Conservation (phyloP, 2,329 filamentous ascomycete species). For the Chaetomium sp. region DNA sequence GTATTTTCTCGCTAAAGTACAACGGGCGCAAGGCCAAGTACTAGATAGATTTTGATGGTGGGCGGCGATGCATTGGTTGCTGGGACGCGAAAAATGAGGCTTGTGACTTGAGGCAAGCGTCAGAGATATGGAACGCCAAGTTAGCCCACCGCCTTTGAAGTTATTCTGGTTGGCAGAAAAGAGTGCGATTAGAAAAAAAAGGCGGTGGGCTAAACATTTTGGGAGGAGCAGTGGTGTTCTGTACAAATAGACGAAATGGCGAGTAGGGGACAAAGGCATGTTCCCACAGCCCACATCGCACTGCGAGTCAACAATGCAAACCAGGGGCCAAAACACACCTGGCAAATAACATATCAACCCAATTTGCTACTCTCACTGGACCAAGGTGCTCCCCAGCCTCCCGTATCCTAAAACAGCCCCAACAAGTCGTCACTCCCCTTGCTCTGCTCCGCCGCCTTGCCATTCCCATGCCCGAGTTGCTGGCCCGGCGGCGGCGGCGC, state of each 20-base stretch:
- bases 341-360: not conserved
- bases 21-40: conserved; percentile 6
- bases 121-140: not conserved
- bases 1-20: conserved; percentile 16
- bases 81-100: not conserved
- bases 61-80: not conserved
- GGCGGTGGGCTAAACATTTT: not conserved
- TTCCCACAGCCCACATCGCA: not conserved
- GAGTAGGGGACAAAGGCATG: not conserved
- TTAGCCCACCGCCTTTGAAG: not conserved
- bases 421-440: conserved; percentile 33
- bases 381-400: not conserved
- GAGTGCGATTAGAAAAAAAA: not conserved
- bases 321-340: not conserved
- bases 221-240: not conserved
- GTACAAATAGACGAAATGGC: not conserved
- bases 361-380: not conserved
- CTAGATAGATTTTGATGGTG: not conserved
- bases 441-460: conserved; percentile 21
- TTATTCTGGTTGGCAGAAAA: not conserved
- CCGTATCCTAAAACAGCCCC: conserved; percentile 31
- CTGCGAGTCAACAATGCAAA: not conserved
- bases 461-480: conserved; percentile 41
- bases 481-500: conserved; percentile 66
- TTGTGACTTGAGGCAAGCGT: not conserved